Base-by-base conservation (phyloP, 176 grass and related monocot species). In the Tillandsia fasciculata region DNA sequence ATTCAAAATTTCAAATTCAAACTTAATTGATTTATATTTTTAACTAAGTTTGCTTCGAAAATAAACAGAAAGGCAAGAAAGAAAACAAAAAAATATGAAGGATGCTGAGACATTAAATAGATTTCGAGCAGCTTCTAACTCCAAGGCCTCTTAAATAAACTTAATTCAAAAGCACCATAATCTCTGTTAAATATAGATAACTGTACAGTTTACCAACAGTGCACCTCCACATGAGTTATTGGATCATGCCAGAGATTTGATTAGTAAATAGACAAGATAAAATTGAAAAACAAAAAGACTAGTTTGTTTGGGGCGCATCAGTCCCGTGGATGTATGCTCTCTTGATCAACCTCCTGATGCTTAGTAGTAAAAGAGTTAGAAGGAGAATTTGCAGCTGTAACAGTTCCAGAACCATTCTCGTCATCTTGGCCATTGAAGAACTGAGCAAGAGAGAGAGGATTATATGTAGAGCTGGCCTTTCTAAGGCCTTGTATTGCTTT, bases 401-500 rank as follows among this genome's bases (percentile, higher is more conserved):
- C 72, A 49, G 77, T 87, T 1, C 89, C 94, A 49, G 89, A 85
- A 53, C 81, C 88, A 49, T 85, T 58, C 54, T 92, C 89, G 2
- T 83, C 89, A 9, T 82, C 87, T 68, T 86, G 72, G 47, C 84
- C 79, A 80, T 88, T 66, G 74, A 99, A 99, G 74, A 99, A 92
- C 69, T 80, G 88, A 26, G 89, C 80, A 0, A 99, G 49, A 66
- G 94, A 99, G 20, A 93, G 63, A 24, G 89, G 89, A 12, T 86
- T 99, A 70, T 85, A 87, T 27, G 94, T 99, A 57, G 94, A 99
- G 77, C 94, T 97, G 26, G 89, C 89, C 76, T 53, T 92, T 18
- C 84, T 76, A 18, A 97, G 89, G 48, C 79, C 87, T 76, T 97
- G 84, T 74, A 97, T 90, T 26, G 86, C 84, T 81, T 84, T 87